Evolutionary conservation across 139 green algal species (phyloP).

Genomic region (Asterochloris sp.): DNA sequence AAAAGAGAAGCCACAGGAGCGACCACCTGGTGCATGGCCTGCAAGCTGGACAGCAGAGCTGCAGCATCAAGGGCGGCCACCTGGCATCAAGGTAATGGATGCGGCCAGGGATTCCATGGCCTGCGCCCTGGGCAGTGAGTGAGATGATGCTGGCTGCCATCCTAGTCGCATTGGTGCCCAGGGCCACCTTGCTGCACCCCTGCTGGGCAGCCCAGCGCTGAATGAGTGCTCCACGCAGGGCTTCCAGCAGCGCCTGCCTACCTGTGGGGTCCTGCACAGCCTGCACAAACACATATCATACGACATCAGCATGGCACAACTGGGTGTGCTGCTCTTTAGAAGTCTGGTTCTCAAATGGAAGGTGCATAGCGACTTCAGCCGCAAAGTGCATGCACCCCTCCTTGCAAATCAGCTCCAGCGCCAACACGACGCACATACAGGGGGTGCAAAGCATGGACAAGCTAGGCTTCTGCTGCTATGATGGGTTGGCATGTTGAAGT

Average conservation of each 20-base stretch:
- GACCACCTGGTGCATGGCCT: background rate
- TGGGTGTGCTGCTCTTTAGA: too few species aligned
- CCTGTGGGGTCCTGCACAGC: conserved; percentile 60
- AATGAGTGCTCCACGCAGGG: conserved; percentile 56
- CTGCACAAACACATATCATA: conserved; percentile 10
- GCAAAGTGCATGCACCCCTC: background rate
- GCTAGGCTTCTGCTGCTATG: background rate
- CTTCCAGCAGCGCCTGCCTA: conserved; percentile 55
- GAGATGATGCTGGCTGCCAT: conserved; percentile 54
- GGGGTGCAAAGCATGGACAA: background rate
- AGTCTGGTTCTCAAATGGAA: background rate
- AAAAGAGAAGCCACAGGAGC: background rate
- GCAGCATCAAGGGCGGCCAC: background rate
- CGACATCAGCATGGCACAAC: background rate
- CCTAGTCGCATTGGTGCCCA: conserved; percentile 43
- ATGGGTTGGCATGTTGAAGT: background rate
- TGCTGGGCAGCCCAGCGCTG: conserved; percentile 23
- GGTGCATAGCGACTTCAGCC: background rate
- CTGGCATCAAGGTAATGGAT: conserved; percentile 57
- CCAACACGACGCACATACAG: background rate
- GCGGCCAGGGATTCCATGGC: conserved; percentile 55
- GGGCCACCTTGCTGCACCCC: conserved; percentile 50
- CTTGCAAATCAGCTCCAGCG: background rate
- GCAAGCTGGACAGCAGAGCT: background rate
- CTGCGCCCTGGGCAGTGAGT: conserved; percentile 63